Conservation (phyloP, 1,284 basidiomycete species). For the Ustilago shanxiensis region DNA sequence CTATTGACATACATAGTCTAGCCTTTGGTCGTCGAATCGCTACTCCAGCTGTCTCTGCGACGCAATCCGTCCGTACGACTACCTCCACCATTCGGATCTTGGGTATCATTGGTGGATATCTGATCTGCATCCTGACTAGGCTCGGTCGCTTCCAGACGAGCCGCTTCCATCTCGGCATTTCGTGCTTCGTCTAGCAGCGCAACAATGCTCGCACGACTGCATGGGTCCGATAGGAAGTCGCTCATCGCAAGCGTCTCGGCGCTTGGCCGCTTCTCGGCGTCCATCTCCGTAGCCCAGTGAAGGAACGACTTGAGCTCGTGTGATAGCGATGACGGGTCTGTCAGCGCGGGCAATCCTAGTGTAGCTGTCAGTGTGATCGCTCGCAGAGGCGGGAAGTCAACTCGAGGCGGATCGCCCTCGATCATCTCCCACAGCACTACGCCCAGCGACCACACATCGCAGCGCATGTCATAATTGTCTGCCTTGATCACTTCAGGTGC, state of each 20-base stretch:
- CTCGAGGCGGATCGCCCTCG: slow-evolving; percentile 61
- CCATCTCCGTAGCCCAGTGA: slow-evolving; percentile 61
- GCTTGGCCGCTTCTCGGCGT: slow-evolving; percentile 53
- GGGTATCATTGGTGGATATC: not conserved
- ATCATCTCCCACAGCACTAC: slow-evolving; percentile 63
- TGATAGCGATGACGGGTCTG: slow-evolving; percentile 32
- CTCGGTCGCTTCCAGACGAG: slow-evolving; percentile 14
- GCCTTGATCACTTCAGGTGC: slow-evolving; percentile 64
- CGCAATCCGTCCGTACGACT: slow-evolving; percentile 5
- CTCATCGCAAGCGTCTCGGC: slow-evolving; percentile 58
- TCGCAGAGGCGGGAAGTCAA: slow-evolving; percentile 59
- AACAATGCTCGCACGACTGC: slow-evolving; percentile 42
- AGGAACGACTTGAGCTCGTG: slow-evolving; percentile 59
- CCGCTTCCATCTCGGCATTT: slow-evolving; percentile 32
- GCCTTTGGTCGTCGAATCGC: slow-evolving; percentile 52
- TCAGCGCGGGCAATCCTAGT: slow-evolving; percentile 54
- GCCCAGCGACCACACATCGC: slow-evolving; percentile 62
- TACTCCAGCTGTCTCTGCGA: slow-evolving; percentile 47
- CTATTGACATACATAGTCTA: not conserved
- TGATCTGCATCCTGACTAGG: not conserved
- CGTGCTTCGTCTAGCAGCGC: slow-evolving; percentile 40
- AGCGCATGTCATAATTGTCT: slow-evolving; percentile 50
- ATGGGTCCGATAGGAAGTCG: slow-evolving; percentile 51
- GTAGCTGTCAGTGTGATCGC: slow-evolving; percentile 63
- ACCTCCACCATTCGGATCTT: not conserved